Conservation (phyloP, 352 stramenopile genomes). For the Phytophthora kernoviae region DNA sequence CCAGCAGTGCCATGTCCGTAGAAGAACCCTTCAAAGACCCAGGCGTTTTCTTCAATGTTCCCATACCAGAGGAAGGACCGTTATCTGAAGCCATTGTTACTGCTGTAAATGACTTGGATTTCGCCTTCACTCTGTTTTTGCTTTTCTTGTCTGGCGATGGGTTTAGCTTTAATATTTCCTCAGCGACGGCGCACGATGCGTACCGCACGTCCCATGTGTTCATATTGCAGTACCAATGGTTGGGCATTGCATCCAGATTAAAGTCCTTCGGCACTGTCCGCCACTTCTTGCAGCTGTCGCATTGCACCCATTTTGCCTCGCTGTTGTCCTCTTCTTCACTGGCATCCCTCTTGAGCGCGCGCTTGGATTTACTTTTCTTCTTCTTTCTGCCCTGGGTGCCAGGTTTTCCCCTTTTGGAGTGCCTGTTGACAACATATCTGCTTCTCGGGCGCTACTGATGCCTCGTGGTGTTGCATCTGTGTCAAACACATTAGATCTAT, state of each 20-base stretch:
- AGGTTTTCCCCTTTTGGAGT: conserved; percentile 16
- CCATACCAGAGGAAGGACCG: conserved; percentile 43
- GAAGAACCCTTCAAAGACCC: conserved; percentile 24
- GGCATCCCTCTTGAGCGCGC: conserved; percentile 24
- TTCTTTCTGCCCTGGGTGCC: conserved; percentile 73
- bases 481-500: conserved; percentile 25
- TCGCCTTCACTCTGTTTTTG: conserved; percentile 39
- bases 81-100: conserved; percentile 39
- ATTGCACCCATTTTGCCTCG: conserved; percentile 95
- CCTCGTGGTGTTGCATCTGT: conserved; percentile 17
- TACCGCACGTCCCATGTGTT: conserved; percentile 92
- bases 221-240: conserved; percentile 96
- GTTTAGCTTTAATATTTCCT: conserved; percentile 80
- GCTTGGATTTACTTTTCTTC: conserved; percentile 28
- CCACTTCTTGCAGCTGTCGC: conserved; percentile 96
- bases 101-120: conserved; percentile 26
- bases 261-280: conserved; percentile 91
- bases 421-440: conserved; percentile 6
- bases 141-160: conserved; percentile 32
- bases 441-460: not conserved
- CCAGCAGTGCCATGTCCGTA: conserved; percentile 20
- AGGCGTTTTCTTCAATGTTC: conserved; percentile 23
- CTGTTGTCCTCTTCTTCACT: conserved; percentile 43
- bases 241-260: conserved; percentile 90
- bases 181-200: conserved; percentile 87